Percentiles rank a stretch among this genome's conserved stretches.
These are phyloP conservation scores for Microthyrium microscopicum DNA, from an alignment of 2,329 filamentous ascomycete species.

Conservation along the genomic window DNA sequence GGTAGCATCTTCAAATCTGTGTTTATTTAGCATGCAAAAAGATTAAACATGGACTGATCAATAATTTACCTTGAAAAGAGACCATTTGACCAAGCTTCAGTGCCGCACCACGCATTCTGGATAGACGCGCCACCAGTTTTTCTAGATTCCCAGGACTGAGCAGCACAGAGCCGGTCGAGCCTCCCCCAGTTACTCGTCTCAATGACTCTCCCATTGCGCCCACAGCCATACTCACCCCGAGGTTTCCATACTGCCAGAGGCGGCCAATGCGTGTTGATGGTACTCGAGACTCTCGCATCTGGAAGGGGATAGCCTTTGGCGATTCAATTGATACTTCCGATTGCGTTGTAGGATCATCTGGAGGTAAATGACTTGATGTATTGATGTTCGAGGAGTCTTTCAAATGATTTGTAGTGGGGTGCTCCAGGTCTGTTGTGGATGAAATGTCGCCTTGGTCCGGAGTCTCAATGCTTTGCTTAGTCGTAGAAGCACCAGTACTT, in stretches of 20 bases:
- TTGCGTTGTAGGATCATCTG: not conserved
- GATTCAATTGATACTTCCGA: too few species aligned
- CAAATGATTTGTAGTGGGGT: conserved; percentile 26
- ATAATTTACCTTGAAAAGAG: conserved; percentile 58
- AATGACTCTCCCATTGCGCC: conserved; percentile 77
- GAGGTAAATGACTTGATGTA: too few species aligned
- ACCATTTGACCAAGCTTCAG: conserved; percentile 96
- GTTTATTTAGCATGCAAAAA: conserved; percentile 4
- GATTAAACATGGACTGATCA: not conserved
- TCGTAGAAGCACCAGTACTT: too few species aligned
- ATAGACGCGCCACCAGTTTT: conserved; percentile 78
- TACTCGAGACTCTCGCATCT: conserved; percentile 75
- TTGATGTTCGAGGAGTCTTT: too few species aligned
- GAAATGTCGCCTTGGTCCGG: too few species aligned
- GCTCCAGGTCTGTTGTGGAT: conserved; percentile 30
- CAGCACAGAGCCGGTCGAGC: conserved; percentile 54
- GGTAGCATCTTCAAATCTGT: conserved; percentile 84
- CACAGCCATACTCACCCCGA: conserved; percentile 89
- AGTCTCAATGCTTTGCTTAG: too few species aligned
- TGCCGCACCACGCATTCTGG: conserved; percentile 92
- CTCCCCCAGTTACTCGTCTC: conserved; percentile 53
- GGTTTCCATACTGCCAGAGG: conserved; percentile 85
- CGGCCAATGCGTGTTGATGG: conserved; percentile 75
- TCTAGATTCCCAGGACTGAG: conserved; percentile 86
- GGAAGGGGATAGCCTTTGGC: conserved; percentile 33